Evolutionary conservation across 768 basidiomycete genomes (phyloP), one percentile per base, ranked within the genome.

Genomic region (Hypholoma fasciculare): DNA sequence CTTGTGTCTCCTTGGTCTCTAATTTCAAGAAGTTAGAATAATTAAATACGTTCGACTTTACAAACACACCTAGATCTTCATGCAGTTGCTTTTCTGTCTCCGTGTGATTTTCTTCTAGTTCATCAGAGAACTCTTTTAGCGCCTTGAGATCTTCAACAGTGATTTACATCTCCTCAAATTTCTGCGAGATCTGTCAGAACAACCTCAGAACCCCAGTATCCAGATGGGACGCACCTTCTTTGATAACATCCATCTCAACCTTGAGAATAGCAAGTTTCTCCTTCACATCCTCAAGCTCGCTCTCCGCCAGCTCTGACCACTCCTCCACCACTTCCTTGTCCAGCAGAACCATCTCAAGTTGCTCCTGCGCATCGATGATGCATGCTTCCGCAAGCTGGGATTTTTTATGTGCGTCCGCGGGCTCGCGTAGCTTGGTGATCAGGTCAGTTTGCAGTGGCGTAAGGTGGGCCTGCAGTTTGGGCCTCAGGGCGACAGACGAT

Each of bases 251-350:
- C 46, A 94, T 75, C 70, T 98, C 96, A 13, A 97, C 88, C 67
- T 97, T 90, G 30, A 89, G 62, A 47, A 89, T 83, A 6, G 90
- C 92, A 48, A 93, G 61, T 63, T 80, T 83, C 72, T 98, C 96
- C 65, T 81, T 89, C 58, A 89, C 67, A 53, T 88, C 89, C 63
- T 91, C 92, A 49, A 95, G 66, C 67, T 95, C 94, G 0, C 78
- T 72, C 68, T 94, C 88, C 0, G 88, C 88, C 1, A 84, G 68
- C 71, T 98, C 96, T 0, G 91, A 88, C 58, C 86, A 85, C 71
- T 98, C 96, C 68, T 98, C 97, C 0, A 96, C 96, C 39, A 98
- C 87, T 70, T 99, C 97, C 74, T 94, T 94, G 70, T 99, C 97
- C 64, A 99, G 74, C 82, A 92, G 92, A 2, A 87, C 81, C 89